Conservation (phyloP, 768 basidiomycete species). For the Leccinum sublutescens region DNA sequence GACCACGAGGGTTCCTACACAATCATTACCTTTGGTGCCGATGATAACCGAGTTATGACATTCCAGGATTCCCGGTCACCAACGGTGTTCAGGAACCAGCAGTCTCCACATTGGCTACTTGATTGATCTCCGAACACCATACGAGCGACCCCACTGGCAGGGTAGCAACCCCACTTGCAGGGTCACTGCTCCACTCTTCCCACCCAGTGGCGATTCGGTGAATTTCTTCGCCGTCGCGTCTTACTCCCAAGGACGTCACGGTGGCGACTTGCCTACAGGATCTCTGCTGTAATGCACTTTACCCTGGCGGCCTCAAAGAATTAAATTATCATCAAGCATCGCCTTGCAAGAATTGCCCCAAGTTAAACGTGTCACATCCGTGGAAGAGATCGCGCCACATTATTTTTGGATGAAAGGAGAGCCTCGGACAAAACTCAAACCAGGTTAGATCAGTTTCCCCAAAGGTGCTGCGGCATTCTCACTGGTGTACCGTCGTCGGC, state of each 20-base stretch:
- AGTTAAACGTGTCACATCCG: neutral
- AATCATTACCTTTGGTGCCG: neutral
- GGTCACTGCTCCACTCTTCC: neutral
- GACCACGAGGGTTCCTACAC: neutral
- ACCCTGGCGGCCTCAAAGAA: neutral
- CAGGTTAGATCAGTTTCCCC: conserved; percentile 16
- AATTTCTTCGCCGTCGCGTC: neutral
- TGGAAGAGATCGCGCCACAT: neutral
- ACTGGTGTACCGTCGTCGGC: conserved; percentile 24
- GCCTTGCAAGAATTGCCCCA: conserved; percentile 1
- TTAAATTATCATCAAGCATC: neutral
- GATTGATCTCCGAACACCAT: neutral
- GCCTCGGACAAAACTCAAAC: neutral
- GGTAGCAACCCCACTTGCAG: neutral
- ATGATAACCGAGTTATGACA: neutral
- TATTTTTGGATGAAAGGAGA: conserved; percentile 2
- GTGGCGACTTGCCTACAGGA: neutral
- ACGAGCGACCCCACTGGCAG: neutral
- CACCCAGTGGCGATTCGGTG: neutral
- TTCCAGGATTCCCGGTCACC: neutral
- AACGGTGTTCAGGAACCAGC: neutral
- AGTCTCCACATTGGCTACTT: neutral
- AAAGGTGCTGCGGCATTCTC: conserved; percentile 26
- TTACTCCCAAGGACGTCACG: neutral
- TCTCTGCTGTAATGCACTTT: neutral